These are phyloP conservation scores for Solanum pinnatisectum DNA, from an alignment of 257 asterid genomes.

Conservation along the genomic window DNA sequence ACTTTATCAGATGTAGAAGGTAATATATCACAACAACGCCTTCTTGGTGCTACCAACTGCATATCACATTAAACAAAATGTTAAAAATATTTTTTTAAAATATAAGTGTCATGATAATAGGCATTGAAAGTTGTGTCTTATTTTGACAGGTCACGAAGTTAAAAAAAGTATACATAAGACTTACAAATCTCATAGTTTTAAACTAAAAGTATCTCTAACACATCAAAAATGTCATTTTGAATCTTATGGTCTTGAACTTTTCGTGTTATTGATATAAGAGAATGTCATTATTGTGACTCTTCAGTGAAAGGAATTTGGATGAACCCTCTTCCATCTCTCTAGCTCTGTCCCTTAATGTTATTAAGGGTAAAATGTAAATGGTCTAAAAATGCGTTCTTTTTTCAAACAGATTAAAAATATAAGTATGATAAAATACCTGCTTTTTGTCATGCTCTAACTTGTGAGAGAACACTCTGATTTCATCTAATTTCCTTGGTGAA, in stretches of 20 bases:
- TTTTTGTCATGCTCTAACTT: constrained; percentile 19
- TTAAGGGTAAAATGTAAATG: not conserved
- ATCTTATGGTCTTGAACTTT: no score
- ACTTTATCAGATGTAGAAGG: not conserved
- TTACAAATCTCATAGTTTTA: no score
- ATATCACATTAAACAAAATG: not conserved
- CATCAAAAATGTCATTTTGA: not conserved
- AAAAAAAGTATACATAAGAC: not conserved
- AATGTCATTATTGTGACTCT: not conserved
- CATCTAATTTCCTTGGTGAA: constrained; percentile 24
- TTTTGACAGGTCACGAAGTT: not conserved
- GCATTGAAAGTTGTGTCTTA: not conserved
- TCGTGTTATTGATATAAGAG: not conserved
- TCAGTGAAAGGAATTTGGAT: not conserved
- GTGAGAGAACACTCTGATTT: constrained; percentile 28
- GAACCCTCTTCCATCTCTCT: not conserved
- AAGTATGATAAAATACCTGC: constrained; percentile 19
- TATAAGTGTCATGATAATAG: not conserved
- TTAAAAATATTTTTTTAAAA: not conserved
- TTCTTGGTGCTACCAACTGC: not conserved
- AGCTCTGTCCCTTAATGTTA: no score
- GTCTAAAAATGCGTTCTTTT: not conserved
- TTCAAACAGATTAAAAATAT: not conserved
- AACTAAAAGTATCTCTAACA: not conserved
- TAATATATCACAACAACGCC: not conserved